These are phyloP conservation scores for Corinectria fuckeliana DNA, from an alignment of 2,329 filamentous ascomycete species.

Conservation along the genomic window DNA sequence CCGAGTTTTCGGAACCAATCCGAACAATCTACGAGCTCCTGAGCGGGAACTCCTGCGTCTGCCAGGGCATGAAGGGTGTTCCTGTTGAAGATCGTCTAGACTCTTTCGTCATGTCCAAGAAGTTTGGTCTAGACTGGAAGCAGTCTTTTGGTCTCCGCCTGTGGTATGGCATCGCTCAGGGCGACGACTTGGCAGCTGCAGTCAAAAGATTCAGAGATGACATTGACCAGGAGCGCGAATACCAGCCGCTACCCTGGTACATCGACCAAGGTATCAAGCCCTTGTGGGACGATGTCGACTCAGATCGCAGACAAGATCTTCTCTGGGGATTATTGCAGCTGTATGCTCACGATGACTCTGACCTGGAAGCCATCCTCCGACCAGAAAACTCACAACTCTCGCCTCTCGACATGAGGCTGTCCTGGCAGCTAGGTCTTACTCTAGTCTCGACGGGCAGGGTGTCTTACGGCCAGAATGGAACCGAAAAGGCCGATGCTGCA, in stretches of 20 bases:
- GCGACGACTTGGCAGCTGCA: slow-evolving; percentile 74
- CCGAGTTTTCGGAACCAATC: slow-evolving; percentile 84
- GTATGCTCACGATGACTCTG: slow-evolving; percentile 66
- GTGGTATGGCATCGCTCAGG: slow-evolving; percentile 79
- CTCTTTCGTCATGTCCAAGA: slow-evolving; percentile 81
- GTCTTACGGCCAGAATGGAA: slow-evolving; percentile 59
- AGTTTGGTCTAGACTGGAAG: slow-evolving; percentile 89
- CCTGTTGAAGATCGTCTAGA: slow-evolving; percentile 80
- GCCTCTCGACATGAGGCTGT: slow-evolving; percentile 75
- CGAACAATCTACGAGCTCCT: slow-evolving; percentile 90
- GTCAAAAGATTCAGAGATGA: slow-evolving; percentile 78
- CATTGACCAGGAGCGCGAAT: slow-evolving; percentile 73
- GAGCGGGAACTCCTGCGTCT: slow-evolving; percentile 84
- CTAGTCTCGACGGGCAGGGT: slow-evolving; percentile 59
- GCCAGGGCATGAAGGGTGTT: slow-evolving; percentile 75
- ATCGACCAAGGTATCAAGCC: slow-evolving; percentile 63
- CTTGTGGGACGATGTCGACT: slow-evolving; percentile 66
- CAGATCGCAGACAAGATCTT: slow-evolving; percentile 72
- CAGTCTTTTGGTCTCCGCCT: slow-evolving; percentile 90
- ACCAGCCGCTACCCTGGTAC: slow-evolving; percentile 76
- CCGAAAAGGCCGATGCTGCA: slow-evolving; percentile 69
- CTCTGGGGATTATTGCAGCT: slow-evolving; percentile 88
- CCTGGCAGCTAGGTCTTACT: slow-evolving; percentile 83
- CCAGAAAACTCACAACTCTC: slow-evolving; percentile 80
- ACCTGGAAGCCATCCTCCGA: slow-evolving; percentile 74